A percentile compares a stretch with the other conserved stretches of the same genome.
Evolutionary conservation across 177 flowering plant species (phyloP).

Genomic region (Vitis hybrid): DNA sequence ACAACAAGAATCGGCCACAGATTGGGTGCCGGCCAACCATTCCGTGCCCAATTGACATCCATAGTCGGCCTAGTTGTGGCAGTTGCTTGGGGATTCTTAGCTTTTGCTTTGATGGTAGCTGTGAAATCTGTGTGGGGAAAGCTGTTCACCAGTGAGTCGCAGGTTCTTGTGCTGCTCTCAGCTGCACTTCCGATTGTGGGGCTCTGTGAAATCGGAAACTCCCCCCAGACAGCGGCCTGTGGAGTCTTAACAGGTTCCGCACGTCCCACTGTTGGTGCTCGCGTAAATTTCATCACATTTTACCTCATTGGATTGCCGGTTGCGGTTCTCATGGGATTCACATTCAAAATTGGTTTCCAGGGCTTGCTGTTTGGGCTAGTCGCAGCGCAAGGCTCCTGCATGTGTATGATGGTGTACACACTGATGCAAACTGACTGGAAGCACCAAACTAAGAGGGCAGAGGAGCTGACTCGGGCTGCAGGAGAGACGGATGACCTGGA

Average conservation of each 20-base stretch:
- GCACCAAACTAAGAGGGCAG: conserved; percentile 45
- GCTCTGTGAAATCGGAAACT: conserved; percentile 47
- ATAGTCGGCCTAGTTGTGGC: conserved; percentile 33
- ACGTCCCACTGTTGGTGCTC: conserved; percentile 41
- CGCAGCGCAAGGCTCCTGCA: conserved; percentile 50
- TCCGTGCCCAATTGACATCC: conserved; percentile 40
- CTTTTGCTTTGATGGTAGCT: conserved; percentile 24
- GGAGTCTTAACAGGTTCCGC: conserved; percentile 63
- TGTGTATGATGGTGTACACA: conserved; percentile 40
- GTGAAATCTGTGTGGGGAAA: conserved; percentile 43
- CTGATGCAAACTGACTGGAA: conserved; percentile 48
- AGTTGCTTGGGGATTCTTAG: conserved; percentile 27
- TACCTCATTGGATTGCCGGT: conserved; percentile 59
- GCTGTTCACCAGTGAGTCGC: conserved; percentile 40
- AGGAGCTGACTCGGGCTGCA: conserved; percentile 36
- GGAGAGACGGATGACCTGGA: conserved; percentile 32
- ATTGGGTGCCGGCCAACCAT: conserved; percentile 44
- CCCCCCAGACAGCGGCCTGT: conserved; percentile 56
- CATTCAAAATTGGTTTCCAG: conserved; percentile 30
- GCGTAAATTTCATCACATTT: conserved; percentile 48
- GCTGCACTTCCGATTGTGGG: conserved; percentile 47
- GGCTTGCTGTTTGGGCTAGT: conserved; percentile 59
- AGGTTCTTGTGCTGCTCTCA: conserved; percentile 35
- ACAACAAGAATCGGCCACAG: conserved; percentile 42
- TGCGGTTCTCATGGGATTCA: conserved; percentile 33